A percentile compares a stretch with the other conserved stretches of the same genome.
Evolutionary conservation across 1,284 basidiomycete genomes (phyloP).

Genomic region (Sporisorium scitamineum): DNA sequence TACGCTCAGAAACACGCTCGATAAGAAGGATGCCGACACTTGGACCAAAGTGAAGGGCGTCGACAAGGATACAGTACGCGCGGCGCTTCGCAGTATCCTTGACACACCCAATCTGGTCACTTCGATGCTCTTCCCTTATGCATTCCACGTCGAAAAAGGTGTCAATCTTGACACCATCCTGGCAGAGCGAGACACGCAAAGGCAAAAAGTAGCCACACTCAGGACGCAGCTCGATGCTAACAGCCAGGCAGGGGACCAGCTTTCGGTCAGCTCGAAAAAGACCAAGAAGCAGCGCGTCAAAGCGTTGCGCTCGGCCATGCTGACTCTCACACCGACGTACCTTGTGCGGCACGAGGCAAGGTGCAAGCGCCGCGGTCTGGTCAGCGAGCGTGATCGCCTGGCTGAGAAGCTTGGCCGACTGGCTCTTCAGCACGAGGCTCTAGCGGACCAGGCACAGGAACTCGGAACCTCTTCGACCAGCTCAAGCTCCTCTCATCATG

Average conservation of each 20-base stretch:
- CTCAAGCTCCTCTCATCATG: constrained; percentile 1
- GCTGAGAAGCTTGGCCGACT: constrained; percentile 50
- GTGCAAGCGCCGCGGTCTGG: constrained; percentile 48
- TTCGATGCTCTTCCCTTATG: constrained; percentile 55
- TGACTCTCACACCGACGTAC: constrained; percentile 41
- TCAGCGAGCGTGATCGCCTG: constrained; percentile 46
- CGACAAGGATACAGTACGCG: constrained; percentile 26
- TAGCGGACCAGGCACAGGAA: constrained; percentile 31
- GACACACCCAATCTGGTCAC: constrained; percentile 55
- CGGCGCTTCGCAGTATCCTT: constrained; percentile 37
- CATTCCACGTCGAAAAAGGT: constrained; percentile 32
- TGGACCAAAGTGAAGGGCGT: constrained; percentile 19
- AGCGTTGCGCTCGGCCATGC: constrained; percentile 33
- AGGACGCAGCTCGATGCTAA: constrained; percentile 31
- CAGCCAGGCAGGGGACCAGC: constrained; percentile 20
- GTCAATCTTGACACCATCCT: constrained; percentile 30
- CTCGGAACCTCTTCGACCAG: constrained; percentile 5
- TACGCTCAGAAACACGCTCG: constrained; percentile 33
- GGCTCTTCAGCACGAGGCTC: constrained; percentile 36
- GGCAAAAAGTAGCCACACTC: constrained; percentile 28
- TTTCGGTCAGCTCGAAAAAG: constrained; percentile 18
- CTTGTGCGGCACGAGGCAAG: constrained; percentile 55
- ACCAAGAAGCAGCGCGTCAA: constrained; percentile 31
- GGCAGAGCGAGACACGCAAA: constrained; percentile 24
- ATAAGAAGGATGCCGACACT: constrained; percentile 11